Evolutionary conservation across 257 asterid species (phyloP).

Genomic region (Echium plantagineum): DNA sequence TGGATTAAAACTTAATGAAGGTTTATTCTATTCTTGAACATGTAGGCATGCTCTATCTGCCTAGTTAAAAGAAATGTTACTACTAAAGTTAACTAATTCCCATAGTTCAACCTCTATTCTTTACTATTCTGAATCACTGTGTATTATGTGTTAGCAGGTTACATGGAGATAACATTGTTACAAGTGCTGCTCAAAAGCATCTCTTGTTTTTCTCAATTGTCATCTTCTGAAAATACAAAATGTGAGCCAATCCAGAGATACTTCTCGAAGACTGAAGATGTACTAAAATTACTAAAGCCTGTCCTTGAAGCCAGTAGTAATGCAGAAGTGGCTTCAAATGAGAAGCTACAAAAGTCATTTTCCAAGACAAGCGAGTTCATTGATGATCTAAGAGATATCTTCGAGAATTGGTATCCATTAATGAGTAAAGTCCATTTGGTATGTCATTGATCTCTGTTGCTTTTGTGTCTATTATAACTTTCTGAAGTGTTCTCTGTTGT

Average conservation of each 20-base stretch:
- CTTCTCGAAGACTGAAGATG: slow-evolving; percentile 41
- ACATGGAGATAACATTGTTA: slow-evolving; percentile 63
- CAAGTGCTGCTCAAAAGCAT: slow-evolving; percentile 58
- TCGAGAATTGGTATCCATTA: slow-evolving; percentile 54
- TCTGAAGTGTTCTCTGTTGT: not conserved
- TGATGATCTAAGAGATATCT: slow-evolving; percentile 52
- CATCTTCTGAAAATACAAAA: slow-evolving; percentile 40
- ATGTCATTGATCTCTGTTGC: slow-evolving; percentile 20
- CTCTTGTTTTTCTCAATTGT: slow-evolving; percentile 35
- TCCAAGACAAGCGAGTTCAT: slow-evolving; percentile 41
- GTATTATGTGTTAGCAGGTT: slow-evolving; percentile 29
- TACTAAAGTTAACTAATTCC: too few species aligned
- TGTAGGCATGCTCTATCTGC: too few species aligned
- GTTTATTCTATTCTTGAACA: too few species aligned
- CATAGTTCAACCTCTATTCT: not conserved
- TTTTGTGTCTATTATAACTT: not conserved
- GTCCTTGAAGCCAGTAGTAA: slow-evolving; percentile 45
- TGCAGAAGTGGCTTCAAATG: slow-evolving; percentile 37
- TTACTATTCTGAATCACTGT: slow-evolving; percentile 10
- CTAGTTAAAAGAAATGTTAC: too few species aligned
- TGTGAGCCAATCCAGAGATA: slow-evolving; percentile 54
- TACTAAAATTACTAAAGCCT: slow-evolving; percentile 50
- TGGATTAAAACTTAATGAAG: too few species aligned
- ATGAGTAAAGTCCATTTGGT: slow-evolving; percentile 85
- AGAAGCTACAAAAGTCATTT: slow-evolving; percentile 46